These are phyloP conservation scores for Grifola frondosa DNA, from an alignment of 1,284 basidiomycete genomes.

Conservation along the genomic window DNA sequence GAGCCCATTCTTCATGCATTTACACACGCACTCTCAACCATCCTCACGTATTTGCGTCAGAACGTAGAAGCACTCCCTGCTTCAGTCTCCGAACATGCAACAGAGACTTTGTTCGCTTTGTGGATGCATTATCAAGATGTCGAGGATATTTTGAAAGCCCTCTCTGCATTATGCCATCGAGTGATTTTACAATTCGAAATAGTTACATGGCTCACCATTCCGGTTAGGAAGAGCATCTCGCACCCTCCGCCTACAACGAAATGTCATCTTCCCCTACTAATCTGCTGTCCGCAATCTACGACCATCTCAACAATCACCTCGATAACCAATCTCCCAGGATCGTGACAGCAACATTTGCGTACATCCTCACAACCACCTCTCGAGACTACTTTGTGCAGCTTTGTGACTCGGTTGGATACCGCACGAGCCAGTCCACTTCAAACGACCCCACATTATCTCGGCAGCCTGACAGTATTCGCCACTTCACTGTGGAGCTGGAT, in stretches of 20 bases:
- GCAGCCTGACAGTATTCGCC: not conserved
- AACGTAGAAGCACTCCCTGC: conserved; percentile 10
- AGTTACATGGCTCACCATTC: not conserved
- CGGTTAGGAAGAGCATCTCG: conserved; percentile 38
- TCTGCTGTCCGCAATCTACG: conserved; percentile 56
- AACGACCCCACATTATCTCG: conserved; percentile 14
- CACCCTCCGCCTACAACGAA: conserved; percentile 42
- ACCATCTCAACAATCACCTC: conserved; percentile 47
- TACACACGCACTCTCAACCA: conserved; percentile 58
- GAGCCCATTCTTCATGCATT: conserved; percentile 64
- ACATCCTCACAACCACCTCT: conserved; percentile 60
- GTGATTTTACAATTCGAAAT: conserved; percentile 39
- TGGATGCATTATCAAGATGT: conserved; percentile 54
- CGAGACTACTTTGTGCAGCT: conserved; percentile 57
- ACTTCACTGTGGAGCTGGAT: not conserved
- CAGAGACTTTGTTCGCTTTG: conserved; percentile 31
- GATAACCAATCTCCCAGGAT: conserved; percentile 46
- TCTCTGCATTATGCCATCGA: conserved; percentile 54
- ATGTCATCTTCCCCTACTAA: conserved; percentile 39
- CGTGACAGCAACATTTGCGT: conserved; percentile 56
- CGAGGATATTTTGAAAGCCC: conserved; percentile 48
- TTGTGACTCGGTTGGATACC: conserved; percentile 58
- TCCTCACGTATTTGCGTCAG: conserved; percentile 48
- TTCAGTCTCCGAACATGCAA: not conserved
- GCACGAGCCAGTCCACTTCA: conserved; percentile 21